Evolutionary conservation across 164 flowering plant species (phyloP), one percentile per base, ranked within the genome.

Genomic region (Nymphaea colorata): DNA sequence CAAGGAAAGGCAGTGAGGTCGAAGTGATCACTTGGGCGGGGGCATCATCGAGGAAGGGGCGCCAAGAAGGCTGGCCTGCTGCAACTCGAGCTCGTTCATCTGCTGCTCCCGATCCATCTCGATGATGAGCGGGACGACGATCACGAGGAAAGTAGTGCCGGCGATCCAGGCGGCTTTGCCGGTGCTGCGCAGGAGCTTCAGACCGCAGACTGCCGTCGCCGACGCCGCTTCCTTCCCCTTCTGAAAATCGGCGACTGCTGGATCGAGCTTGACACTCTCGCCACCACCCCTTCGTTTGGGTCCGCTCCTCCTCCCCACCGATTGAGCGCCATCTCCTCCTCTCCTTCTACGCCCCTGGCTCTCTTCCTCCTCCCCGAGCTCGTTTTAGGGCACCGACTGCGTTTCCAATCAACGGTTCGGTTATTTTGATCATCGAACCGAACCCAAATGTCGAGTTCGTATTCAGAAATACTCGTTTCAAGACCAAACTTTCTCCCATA

Each of bases 201-300:
- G 8, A 15, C 57, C 57, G 57, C 8, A 10, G 57, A 6, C 8
- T 7, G 57, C 57, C 57, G 57, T 51, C 57, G 57, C 57, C 14
- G 57, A 51, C 57, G 57, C 57, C 57, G 57, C 57, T 4, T 51
- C 57, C 57, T 51, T 51, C 3, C 57, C 57, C 57, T 51, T 51
- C 57, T 51, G 57, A 10, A 51, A 10, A 51, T 15, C 14, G 14
- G 8, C 57, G 57, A 51, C 57, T 51, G 8, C 57, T 15, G 57
- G 57, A 3, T 51, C 0, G 57, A 51, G 57, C 14, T 51, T 15
- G 57, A 10, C 57, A 51, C 8, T 51, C 57, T 51, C 57, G 57
- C 57, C 41, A 61, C n/a, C 64, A 61, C 64, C n/a, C 64, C 64
- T 61, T 17, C 64, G 7, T 61, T n/a, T 64, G 59, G 59, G 15